Base-by-base conservation (phyloP, 768 basidiomycete genomes). In the Trametes punicea region DNA sequence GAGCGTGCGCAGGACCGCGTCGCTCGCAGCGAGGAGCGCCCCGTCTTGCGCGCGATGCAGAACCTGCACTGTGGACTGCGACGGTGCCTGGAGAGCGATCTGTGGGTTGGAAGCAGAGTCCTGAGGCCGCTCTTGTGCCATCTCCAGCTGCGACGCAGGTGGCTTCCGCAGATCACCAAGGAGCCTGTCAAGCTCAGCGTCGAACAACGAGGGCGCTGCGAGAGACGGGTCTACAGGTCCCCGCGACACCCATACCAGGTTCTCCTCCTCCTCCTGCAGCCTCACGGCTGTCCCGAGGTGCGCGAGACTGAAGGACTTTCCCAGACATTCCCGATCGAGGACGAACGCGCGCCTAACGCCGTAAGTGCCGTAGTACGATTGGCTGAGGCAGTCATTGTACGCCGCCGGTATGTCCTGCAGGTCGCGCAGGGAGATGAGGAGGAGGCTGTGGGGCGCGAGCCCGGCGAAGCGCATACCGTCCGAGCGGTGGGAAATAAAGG, bases 201-300 rank as follows among this genome's bases (percentile, higher is more conserved):
- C 56, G 57, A 64, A 67, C 15, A 36, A n/a, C 10, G 68, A 51
- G 40, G 69, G 61, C 21, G 67, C 65, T 26, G 65, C 51, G 16
- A 84, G 67, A 16, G 70, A 57, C 9, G 63, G 55, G 23, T 85
- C 83, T 46, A 84, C 63, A 4, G 76, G 73, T 30, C 75, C 69
- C 52, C 82, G 77, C 59, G 84, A 77, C 4, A 87, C 53, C 85
- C 84, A 86, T 8, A 85, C 77, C 20, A 87, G 76, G 44, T 78
- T 76, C 25, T 74, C 33, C 29, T 66, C 62, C 48, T 18, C 34
- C 8, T 41, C 31, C 1, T 51, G 34, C 26, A 58, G 45, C 15
- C 67, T 64, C 13, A 65, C 36, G 31, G 74, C 27, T 64, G 62
- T 40, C 64, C 73, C 30, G 61, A 64, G 15, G 57, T 53, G 49